Conservation (phyloP, 768 basidiomycete genomes). For the Lactifluus echinatus region DNA sequence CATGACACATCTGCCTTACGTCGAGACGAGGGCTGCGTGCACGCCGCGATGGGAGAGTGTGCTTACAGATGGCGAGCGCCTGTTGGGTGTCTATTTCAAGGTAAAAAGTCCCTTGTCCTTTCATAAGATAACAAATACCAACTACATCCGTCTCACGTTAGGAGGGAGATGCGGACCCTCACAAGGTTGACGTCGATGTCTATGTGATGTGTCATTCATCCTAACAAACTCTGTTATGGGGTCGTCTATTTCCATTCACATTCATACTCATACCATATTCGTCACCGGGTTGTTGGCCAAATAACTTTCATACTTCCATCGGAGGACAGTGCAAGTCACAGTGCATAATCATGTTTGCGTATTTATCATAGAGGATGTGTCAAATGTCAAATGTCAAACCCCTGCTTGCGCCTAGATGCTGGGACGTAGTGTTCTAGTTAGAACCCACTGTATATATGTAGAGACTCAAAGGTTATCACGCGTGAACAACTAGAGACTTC, state of each 20-base stretch:
- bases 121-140: not conserved
- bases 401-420: too few species aligned
- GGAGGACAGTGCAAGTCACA: too few species aligned
- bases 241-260: not conserved
- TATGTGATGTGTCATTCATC: not conserved
- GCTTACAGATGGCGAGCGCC: slow-evolving; percentile 9
- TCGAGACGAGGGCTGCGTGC: slow-evolving; percentile 2
- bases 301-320: too few species aligned
- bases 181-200: slow-evolving; percentile 2
- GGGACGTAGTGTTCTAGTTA: too few species aligned
- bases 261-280: not conserved
- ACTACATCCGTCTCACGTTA: not conserved
- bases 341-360: too few species aligned
- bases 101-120: not conserved
- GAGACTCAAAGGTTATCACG: too few species aligned
- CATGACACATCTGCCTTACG: slow-evolving; percentile 1
- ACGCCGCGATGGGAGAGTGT: slow-evolving; percentile 9
- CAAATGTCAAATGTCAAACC: too few species aligned
- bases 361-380: too few species aligned
- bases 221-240: not conserved
- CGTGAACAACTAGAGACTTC: too few species aligned
- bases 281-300: not conserved
- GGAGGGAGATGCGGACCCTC: slow-evolving; percentile 5
- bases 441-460: too few species aligned
- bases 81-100: slow-evolving; percentile 1